Conservation (phyloP, 768 basidiomycete genomes). For the Agaricus blazei region DNA sequence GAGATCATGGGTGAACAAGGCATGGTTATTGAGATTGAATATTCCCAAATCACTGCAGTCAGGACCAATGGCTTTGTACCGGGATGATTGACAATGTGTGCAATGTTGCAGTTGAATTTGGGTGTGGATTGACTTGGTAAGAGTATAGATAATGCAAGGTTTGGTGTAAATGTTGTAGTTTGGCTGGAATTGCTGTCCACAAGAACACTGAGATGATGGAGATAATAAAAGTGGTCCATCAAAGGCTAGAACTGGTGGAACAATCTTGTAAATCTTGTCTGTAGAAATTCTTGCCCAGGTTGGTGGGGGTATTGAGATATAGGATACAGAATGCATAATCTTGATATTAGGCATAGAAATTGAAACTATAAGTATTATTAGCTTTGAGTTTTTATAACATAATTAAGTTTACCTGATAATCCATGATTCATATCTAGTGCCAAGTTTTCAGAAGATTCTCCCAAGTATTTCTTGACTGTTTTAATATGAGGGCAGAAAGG, state of each 20-base stretch:
- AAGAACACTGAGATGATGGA: background rate
- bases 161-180: background rate
- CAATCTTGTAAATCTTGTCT: background rate
- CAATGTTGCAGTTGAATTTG: conserved; percentile 15
- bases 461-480: background rate
- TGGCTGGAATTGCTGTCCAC: background rate
- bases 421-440: background rate
- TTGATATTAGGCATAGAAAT: background rate
- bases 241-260: background rate
- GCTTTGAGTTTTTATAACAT: background rate
- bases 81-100: conserved; percentile 3
- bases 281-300: background rate
- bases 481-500: background rate
- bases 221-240: background rate
- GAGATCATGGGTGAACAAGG: conserved; percentile 25
- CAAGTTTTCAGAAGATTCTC: background rate
- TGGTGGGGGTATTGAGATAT: background rate
- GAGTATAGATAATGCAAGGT: conserved; percentile 12
- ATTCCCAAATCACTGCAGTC: conserved; percentile 21
- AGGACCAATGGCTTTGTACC: conserved; percentile 22
- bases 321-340: background rate
- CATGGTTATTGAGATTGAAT: conserved; percentile 29
- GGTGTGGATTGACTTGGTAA: background rate
- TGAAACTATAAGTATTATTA: background rate
- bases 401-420: background rate